A percentile compares a stretch with the other conserved stretches of the same genome.
Evolutionary conservation across 1,284 basidiomycete genomes (phyloP).

Genomic region (Microbotryum violaceum): DNA sequence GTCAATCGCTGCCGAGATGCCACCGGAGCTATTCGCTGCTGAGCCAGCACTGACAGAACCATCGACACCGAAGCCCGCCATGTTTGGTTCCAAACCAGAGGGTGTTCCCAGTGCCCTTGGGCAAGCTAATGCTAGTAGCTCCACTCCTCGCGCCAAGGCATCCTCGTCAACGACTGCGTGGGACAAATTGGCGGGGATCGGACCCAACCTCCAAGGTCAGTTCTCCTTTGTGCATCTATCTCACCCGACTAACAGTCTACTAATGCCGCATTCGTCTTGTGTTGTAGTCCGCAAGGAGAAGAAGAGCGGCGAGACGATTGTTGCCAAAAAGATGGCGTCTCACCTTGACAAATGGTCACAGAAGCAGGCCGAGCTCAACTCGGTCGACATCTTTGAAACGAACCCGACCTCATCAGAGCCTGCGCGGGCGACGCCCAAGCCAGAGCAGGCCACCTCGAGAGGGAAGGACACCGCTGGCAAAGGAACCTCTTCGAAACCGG

Average conservation of each 20-base stretch:
- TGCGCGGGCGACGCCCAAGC: too few relatives aligned
- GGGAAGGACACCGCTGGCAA: too few relatives aligned
- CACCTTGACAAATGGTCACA: conserved; percentile 94
- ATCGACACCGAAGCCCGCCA: neutral
- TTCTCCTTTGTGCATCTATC: too few relatives aligned
- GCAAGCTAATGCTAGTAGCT: neutral
- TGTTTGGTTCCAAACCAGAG: too few relatives aligned
- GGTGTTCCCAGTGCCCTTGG: neutral
- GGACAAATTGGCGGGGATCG: too few relatives aligned
- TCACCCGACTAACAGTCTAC: neutral
- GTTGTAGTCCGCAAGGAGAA: conserved; percentile 42
- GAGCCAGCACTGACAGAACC: neutral
- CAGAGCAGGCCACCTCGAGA: too few relatives aligned
- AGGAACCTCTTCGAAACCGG: too few relatives aligned
- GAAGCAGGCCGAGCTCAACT: conserved; percentile 69
- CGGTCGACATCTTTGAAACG: neutral
- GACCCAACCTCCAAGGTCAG: conserved; percentile 13
- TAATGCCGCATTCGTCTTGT: neutral
- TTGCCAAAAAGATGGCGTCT: conserved; percentile 79
- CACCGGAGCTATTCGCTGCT: neutral
- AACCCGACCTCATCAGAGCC: too few relatives aligned
- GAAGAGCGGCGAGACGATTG: conserved; percentile 71
- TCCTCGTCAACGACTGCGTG: too few relatives aligned
- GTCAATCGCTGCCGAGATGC: conserved; percentile 27
- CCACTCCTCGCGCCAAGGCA: neutral